Base-by-base conservation (phyloP, 257 asterid species). In the Dorcoceras hygrometricum region DNA sequence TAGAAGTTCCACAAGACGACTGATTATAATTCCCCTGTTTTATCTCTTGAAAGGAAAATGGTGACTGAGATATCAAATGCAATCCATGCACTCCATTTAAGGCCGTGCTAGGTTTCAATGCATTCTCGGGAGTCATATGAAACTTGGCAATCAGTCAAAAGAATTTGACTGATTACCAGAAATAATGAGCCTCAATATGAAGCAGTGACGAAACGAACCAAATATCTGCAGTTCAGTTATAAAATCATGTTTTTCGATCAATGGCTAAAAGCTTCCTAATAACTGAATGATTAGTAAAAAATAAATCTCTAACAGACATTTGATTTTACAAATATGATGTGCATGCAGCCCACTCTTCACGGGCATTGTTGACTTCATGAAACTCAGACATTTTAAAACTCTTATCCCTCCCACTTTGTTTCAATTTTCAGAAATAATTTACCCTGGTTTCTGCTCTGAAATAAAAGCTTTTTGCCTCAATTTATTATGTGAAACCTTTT, bases 71-170 rank as follows among this genome's bases (percentile, higher is more conserved):
- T 63, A 79, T 80, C 83, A 90, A 69, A 70, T 78, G 92, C 64
- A 86, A 78, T 66, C 92, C 96, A 75, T 90, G 86, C 19, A 84
- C 74, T 67, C 97, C 98, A 18, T 73, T 71, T 57, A 90, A 78
- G 76, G 80, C 75, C 64, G 66, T 75, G 69, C 79, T 77, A 71
- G 84, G 79, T 63, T 65, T 78, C 76, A 81, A 54, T 62, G 83
- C 72, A 70, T 76, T 74, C 73, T 86, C 85, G 51, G 80, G 73
- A 86, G 61, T 71, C 97, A 88, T 91, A 68, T 71, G 79, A 63
- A 74, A 55, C 31, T 68, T 69, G 95, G 89, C 98, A 89, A 91
- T 80, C 95, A 87, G 89, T 79, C 91, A 79, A 74, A n/a, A 24
- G 16, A 57, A 68, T 34, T 59, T n/a, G 86, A 86, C 95, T 87